A percentile compares a stretch with the other conserved stretches of the same genome.
Conservation (phyloP, 768 basidiomycete genomes). For the Ephemerocybe angulata region DNA sequence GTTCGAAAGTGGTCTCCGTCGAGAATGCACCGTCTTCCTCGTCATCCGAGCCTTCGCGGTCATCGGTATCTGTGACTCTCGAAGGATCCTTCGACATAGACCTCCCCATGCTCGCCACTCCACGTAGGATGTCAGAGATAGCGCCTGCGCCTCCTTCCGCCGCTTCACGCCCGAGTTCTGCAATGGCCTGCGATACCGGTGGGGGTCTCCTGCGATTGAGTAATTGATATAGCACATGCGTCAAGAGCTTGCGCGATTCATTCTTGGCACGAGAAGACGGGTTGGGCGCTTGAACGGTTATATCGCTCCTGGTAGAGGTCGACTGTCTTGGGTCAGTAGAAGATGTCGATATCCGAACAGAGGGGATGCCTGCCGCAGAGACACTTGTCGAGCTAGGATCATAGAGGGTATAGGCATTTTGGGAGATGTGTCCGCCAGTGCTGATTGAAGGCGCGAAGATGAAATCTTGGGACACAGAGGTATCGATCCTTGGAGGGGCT, state of each 20-base stretch:
- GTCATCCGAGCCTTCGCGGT: conserved; percentile 48
- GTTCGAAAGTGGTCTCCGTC: conserved; percentile 62
- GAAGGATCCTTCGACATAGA: conserved; percentile 18
- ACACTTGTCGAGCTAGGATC: neutral
- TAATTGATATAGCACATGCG: conserved; percentile 63
- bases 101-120: conserved; percentile 37
- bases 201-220: conserved; percentile 53
- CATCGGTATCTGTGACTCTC: conserved; percentile 6
- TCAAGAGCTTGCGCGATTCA: conserved; percentile 68
- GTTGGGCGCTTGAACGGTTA: no score
- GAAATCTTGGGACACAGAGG: conserved; percentile 1
- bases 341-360: conserved; percentile 12
- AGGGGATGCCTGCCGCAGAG: conserved; percentile 1
- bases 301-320: neutral
- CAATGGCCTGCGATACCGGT: conserved; percentile 43
- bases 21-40: conserved; percentile 46
- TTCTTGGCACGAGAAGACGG: conserved; percentile 33
- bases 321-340: neutral
- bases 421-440: neutral
- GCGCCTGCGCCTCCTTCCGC: conserved; percentile 35
- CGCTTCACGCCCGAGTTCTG: conserved; percentile 20
- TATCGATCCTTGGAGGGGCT: conserved; percentile 10
- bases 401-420: conserved; percentile 3
- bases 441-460: neutral
- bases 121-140: conserved; percentile 43